phyloP scores from a whole-genome alignment of 75 land plant species.

The Pinus taeda region DNA sequence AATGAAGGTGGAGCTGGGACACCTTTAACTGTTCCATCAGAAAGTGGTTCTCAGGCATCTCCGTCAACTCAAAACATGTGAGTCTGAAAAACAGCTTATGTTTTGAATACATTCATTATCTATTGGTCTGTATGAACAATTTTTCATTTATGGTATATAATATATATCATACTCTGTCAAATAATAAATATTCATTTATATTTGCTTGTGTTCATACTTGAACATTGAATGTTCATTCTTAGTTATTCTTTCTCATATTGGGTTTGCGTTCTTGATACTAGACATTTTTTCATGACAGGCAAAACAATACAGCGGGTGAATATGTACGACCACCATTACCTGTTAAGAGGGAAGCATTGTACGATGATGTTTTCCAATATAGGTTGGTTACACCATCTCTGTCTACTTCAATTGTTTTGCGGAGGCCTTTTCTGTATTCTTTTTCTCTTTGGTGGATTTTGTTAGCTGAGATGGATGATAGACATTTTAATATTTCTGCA shows the following conservation, averaged over 20 bases:
- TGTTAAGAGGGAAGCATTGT: slow-evolving; percentile 87
- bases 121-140: background rate
- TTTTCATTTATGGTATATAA: background rate
- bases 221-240: background rate
- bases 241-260: background rate
- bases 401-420: background rate
- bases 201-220: background rate
- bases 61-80: slow-evolving; percentile 1
- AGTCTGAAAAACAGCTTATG: background rate
- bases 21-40: slow-evolving; percentile 19
- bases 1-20: slow-evolving; percentile 42
- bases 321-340: slow-evolving; percentile 95
- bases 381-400: slow-evolving; percentile 35
- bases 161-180: background rate
- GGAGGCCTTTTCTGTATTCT: background rate
- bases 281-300: background rate
- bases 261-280: background rate
- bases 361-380: slow-evolving; percentile 69
- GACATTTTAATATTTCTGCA: background rate
- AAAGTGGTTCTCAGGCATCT: slow-evolving; percentile 1
- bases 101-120: background rate
- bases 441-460: background rate
- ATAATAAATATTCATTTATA: background rate
- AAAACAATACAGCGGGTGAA: slow-evolving; percentile 39
- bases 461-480: background rate